Conservation (phyloP, 1,139 yeast genomes). For the Geotrichum carabidarum region DNA sequence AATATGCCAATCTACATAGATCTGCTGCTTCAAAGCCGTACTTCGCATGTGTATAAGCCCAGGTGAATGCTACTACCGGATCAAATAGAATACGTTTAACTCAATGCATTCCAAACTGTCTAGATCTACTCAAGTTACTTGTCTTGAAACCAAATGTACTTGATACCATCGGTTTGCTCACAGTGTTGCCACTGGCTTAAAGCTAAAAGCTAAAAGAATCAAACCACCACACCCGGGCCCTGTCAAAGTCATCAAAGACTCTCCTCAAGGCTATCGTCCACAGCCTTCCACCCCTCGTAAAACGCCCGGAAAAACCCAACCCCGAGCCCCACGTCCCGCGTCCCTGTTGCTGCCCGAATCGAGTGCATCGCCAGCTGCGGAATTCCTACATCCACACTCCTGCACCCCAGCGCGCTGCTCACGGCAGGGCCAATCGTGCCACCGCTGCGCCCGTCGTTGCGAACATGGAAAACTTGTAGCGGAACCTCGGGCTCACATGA, state of each 20-base stretch:
- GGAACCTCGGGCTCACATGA: slow-evolving; percentile 48
- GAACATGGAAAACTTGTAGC: slow-evolving; percentile 49
- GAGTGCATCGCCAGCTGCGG: slow-evolving; percentile 81
- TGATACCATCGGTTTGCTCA: not conserved
- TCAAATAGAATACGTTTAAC: not conserved
- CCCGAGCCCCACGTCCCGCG: slow-evolving; percentile 64
- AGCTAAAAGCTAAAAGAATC: too few relatives aligned
- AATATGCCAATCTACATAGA: too few relatives aligned
- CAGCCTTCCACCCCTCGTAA: slow-evolving; percentile 54
- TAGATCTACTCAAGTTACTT: not conserved
- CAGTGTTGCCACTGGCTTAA: too few relatives aligned
- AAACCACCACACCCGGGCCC: too few relatives aligned
- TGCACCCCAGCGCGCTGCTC: slow-evolving; percentile 61
- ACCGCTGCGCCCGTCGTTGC: slow-evolving; percentile 70
- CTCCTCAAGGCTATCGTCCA: slow-evolving; percentile 40
- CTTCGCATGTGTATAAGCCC: too few relatives aligned
- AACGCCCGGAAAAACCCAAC: slow-evolving; percentile 59
- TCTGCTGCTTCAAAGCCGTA: too few relatives aligned
- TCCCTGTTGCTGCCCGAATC: slow-evolving; percentile 69
- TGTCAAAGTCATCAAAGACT: slow-evolving; percentile 26
- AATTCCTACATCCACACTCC: slow-evolving; percentile 72
- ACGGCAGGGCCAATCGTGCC: slow-evolving; percentile 77
- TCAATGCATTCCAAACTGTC: not conserved
- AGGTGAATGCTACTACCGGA: too few relatives aligned
- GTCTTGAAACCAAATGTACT: not conserved